Evolutionary conservation across 2,329 filamentous ascomycete species (phyloP).

Genomic region (Trematosphaeria pertusa): DNA sequence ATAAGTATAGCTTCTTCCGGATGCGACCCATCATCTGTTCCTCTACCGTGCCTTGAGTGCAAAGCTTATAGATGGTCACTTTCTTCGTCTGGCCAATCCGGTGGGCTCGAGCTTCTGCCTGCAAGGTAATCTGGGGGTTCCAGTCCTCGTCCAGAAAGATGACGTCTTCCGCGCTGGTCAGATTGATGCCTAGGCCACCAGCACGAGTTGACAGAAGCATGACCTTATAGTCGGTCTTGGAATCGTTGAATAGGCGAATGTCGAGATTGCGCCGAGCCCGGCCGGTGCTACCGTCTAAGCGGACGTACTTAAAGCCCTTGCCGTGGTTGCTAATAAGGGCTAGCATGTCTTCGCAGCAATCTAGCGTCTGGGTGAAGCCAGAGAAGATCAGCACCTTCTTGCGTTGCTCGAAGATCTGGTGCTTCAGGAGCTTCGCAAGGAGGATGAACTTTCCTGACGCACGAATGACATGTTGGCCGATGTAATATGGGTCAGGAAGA

Average conservation of each 20-base stretch:
- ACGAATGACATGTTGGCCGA: slow-evolving; percentile 56
- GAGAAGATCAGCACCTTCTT: slow-evolving; percentile 66
- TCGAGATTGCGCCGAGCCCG: slow-evolving; percentile 59
- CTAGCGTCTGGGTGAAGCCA: slow-evolving; percentile 59
- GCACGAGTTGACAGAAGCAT: slow-evolving; percentile 64
- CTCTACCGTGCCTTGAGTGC: slow-evolving; percentile 64
- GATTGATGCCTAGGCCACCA: slow-evolving; percentile 63
- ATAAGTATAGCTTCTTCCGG: slow-evolving; percentile 68
- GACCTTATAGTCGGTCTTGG: slow-evolving; percentile 55
- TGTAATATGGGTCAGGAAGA: slow-evolving; percentile 54
- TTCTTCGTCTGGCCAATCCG: slow-evolving; percentile 62
- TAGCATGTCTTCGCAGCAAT: slow-evolving; percentile 61
- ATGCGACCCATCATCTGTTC: slow-evolving; percentile 65
- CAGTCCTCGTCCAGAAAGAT: slow-evolving; percentile 65
- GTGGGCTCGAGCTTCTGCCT: slow-evolving; percentile 63
- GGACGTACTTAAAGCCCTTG: slow-evolving; percentile 53
- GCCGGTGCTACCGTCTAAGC: slow-evolving; percentile 59
- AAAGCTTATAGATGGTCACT: slow-evolving; percentile 64
- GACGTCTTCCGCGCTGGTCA: slow-evolving; percentile 62
- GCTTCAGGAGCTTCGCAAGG: slow-evolving; percentile 58
- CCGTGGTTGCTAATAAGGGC: slow-evolving; percentile 51
- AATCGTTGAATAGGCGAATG: slow-evolving; percentile 61
- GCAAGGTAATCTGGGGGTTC: slow-evolving; percentile 62
- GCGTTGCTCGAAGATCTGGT: slow-evolving; percentile 57
- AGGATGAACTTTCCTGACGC: slow-evolving; percentile 65